Conservation (phyloP, 108 stramenopile genomes). For the Fistulifera pelliculosa region DNA sequence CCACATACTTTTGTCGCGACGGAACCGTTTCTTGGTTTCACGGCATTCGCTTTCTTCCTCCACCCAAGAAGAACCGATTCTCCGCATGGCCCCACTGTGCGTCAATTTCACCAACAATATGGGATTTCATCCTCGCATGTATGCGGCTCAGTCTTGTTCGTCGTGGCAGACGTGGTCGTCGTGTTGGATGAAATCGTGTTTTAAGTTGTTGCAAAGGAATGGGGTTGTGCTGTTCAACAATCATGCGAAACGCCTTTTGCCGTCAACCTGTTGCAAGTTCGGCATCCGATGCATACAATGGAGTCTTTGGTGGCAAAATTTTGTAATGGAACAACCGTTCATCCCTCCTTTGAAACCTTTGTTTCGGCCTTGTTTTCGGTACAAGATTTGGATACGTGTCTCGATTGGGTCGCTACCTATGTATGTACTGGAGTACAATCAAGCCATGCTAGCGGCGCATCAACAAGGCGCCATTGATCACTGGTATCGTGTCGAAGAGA, state of each 20-base stretch:
- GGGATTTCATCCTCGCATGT: slow-evolving; percentile 52
- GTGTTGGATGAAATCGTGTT: background rate
- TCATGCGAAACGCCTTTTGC: slow-evolving; percentile 1
- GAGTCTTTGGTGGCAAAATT: background rate
- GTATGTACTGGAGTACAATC: slow-evolving; percentile 5
- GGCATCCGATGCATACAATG: background rate
- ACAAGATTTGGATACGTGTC: background rate
- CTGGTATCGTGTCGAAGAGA: background rate
- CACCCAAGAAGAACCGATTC: background rate
- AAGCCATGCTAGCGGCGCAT: slow-evolving; percentile 3
- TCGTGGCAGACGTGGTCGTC: background rate
- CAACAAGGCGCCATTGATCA: background rate
- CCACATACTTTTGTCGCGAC: slow-evolving; percentile 31
- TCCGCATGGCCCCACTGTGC: background rate
- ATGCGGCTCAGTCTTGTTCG: slow-evolving; percentile 3
- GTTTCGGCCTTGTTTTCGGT: background rate
- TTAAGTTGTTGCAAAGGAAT: background rate
- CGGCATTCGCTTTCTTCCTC: slow-evolving; percentile 20
- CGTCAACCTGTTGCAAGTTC: background rate
- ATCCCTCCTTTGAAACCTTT: background rate
- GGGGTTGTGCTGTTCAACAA: background rate
- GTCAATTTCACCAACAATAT: slow-evolving; percentile 19
- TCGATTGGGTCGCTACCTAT: background rate
- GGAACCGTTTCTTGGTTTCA: slow-evolving; percentile 42
- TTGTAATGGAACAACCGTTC: background rate